A percentile compares a stretch with the other conserved stretches of the same genome.
Conservation (phyloP, 805 yeast species). For the Saturnispora besseyi region DNA sequence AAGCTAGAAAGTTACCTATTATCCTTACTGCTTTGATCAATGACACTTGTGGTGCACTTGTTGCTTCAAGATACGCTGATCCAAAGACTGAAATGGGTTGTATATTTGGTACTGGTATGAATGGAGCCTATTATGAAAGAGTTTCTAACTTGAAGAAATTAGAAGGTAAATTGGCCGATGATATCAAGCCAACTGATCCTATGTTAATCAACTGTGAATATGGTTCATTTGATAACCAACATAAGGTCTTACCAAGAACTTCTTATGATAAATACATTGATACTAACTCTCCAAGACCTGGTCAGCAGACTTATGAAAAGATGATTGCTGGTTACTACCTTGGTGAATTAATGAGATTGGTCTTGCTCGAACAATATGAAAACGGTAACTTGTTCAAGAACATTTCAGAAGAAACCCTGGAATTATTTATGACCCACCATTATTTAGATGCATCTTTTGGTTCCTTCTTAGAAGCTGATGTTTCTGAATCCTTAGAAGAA, state of each 20-base stretch:
- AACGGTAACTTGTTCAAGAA: slow-evolving; percentile 57
- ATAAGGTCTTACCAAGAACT: slow-evolving; percentile 79
- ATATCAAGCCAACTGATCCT: slow-evolving; percentile 55
- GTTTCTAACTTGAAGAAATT: slow-evolving; percentile 75
- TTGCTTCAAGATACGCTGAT: slow-evolving; percentile 92
- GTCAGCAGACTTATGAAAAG: slow-evolving; percentile 94
- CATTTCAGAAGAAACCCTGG: slow-evolving; percentile 48
- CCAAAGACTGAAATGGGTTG: slow-evolving; percentile 89
- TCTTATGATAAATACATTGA: slow-evolving; percentile 79
- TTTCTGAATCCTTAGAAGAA: slow-evolving; percentile 74
- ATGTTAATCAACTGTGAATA: slow-evolving; percentile 99
- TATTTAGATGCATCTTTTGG: slow-evolving; percentile 86
- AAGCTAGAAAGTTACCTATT: slow-evolving; percentile 64
- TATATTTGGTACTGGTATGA: slow-evolving; percentile 97
- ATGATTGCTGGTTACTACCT: slow-evolving; percentile 96
- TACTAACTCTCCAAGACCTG: slow-evolving; percentile 89
- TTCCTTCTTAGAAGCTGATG: slow-evolving; percentile 82
- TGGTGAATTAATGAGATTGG: slow-evolving; percentile 84
- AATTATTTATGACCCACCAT: slow-evolving; percentile 51
- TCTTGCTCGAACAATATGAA: slow-evolving; percentile 62
- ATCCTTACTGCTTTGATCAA: slow-evolving; percentile 89
- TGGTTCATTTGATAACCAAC: slow-evolving; percentile 96
- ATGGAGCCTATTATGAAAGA: slow-evolving; percentile 91
- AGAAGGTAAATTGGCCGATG: slow-evolving; percentile 60
- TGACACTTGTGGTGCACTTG: slow-evolving; percentile 95